Conservation (phyloP, 176 grass and related monocot species). For the Raddia guianensis region DNA sequence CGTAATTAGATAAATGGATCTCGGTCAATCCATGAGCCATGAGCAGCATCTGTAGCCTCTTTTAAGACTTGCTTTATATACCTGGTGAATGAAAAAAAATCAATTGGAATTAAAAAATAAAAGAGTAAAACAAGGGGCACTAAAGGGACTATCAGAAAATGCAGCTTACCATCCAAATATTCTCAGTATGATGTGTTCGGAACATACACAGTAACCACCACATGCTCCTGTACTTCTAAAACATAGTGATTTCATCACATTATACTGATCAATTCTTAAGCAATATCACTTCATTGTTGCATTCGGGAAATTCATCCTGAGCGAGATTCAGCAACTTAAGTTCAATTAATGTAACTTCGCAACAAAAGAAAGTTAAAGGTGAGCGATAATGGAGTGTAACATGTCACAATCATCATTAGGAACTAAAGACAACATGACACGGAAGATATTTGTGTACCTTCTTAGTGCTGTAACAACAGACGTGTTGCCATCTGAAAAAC, state of each 20-base stretch:
- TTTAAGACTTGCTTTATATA: conserved; percentile 48
- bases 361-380: conserved; percentile 16
- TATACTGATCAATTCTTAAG: conserved; percentile 53
- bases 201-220: conserved; percentile 58
- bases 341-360: background rate
- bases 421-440: conserved; percentile 25
- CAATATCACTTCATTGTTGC: conserved; percentile 54
- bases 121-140: background rate
- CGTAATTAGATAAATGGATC: conserved; percentile 57
- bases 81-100: conserved; percentile 41
- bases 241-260: conserved; percentile 59
- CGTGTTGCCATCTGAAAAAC: conserved; percentile 48
- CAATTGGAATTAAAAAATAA: conserved; percentile 16
- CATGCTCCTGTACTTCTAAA: conserved; percentile 54
- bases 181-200: conserved; percentile 51
- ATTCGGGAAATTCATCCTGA: conserved; percentile 56
- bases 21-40: conserved; percentile 46
- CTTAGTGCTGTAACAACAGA: conserved; percentile 49
- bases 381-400: background rate
- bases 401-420: conserved; percentile 3
- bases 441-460: conserved; percentile 45
- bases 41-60: conserved; percentile 50
- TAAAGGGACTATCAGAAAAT: background rate
- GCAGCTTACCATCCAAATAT: conserved; percentile 62
- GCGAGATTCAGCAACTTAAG: background rate